Evolutionary conservation across 2,329 filamentous ascomycete species (phyloP), one percentile per base, ranked within the genome.

Genomic region (Torrubiellomyces zombiae): DNA sequence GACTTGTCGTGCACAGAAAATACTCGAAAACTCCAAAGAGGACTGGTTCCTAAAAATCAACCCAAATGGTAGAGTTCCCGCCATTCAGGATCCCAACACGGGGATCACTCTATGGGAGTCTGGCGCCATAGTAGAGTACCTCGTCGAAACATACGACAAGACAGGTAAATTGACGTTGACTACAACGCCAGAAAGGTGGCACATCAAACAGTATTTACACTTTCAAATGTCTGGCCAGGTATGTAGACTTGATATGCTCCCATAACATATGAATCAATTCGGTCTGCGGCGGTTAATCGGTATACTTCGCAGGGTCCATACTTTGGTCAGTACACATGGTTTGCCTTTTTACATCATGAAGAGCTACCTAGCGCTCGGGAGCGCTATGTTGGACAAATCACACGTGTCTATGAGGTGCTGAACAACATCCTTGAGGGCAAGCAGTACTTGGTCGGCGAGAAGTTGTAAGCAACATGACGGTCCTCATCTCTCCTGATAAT

Each of bases 141-240:
- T 47, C 14, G 32, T 44, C 25, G 41, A 42, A 16, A 43, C 26
- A 6, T 45, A 46, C 30, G 40, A 47, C 32, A 36, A 32, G 19
- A 35, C 35, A 10, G 21, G 26, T 20, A 46, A 39, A 35, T 24
- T 51, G 19, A 42, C 34, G 4, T 35, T 36, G 21, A 26, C 32
- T n/a, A 31, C 29, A 5, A 28, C 26, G 11, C 29, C 30, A n/a
- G 47, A 50, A 15, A 43, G 43, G 26, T 47, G 39, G 32, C 30
- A 32, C 4, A 27, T 43, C 21, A 47, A 46, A 33, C 48, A 53
- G 35, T 51, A 42, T 30, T 36, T 51, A 8, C 37, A 45, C 34
- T 52, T 53, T 29, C 50, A 55, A 24, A 44, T 44, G 33, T 52
- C 47, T 10, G 50, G 51, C 9, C 50, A 53, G 32, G 39, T 40